Base-by-base conservation (phyloP, 768 basidiomycete species). In the Imleria badia region DNA sequence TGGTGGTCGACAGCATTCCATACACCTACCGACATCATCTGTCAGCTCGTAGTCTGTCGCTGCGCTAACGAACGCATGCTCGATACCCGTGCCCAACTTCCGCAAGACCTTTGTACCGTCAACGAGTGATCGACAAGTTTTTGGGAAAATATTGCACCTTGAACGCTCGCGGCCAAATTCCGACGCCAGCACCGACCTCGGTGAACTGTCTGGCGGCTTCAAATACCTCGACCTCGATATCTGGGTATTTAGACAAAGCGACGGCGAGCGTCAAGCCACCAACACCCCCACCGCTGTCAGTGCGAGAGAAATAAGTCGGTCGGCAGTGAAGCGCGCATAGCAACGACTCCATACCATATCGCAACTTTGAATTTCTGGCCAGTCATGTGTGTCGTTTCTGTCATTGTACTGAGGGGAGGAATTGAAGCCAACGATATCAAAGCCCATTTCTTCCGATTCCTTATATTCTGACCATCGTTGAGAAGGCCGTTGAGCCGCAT, bases 141-240 rank as follows among this genome's bases (percentile, higher is more conserved):
- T 22, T 8, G 15, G 15, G 20, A 23, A 23, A 38, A 34, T 14
- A 6, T 0, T 11, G 13, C 8, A 71, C 73, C 71, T 62, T 54
- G 60, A 71, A 47, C 36, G 20, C 57, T 17, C 77, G 68, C 15
- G 70, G 72, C 76, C 74, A 78, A 34, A 72, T 61, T 5, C 80
- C 81, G 49, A 86, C 75, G n/a, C 84, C 84, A 17, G 83, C 83
- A n/a, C 84, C 84, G 23, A 84, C 39, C 66, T 84, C 84, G 23
- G 75, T 68, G 40, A 84, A 75, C 48, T 76, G 67, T 38, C 65
- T 61, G 29, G 82, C 77, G 13, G 73, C 76, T 70, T 86, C 84
- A 54, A 78, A 86, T 23, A 86, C 67, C 48, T 80, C 76, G 36
- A 85, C 74, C 31, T 83, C 78, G 26, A 85, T 81, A 55, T 83